Percentiles rank a stretch among this genome's conserved stretches.
These are phyloP conservation scores for Cutaneotrichosporon arboriforme DNA, from an alignment of 1,284 basidiomycete species.

Conservation along the genomic window DNA sequence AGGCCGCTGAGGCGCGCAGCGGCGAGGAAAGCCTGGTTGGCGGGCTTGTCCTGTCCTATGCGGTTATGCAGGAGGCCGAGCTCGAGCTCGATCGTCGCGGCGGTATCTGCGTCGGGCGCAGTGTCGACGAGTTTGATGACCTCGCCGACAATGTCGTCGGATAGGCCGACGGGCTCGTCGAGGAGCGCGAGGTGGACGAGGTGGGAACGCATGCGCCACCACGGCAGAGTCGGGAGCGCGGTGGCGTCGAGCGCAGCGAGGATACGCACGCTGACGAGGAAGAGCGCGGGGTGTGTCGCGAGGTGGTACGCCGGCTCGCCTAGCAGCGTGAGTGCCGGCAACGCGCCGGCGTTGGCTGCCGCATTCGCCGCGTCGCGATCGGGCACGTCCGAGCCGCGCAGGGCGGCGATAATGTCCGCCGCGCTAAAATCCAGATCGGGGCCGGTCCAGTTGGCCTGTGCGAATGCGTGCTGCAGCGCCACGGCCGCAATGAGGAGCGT, in stretches of 20 bases:
- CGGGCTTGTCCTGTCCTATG: constrained; percentile 64
- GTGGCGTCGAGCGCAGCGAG: constrained; percentile 54
- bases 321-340: constrained; percentile 70
- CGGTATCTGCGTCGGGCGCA: constrained; percentile 52
- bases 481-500: constrained; percentile 65
- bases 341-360: constrained; percentile 57
- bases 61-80: constrained; percentile 72
- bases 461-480: constrained; percentile 78
- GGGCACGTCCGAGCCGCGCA: constrained; percentile 26
- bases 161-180: constrained; percentile 72
- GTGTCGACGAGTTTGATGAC: constrained; percentile 53
- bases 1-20: constrained; percentile 74
- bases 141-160: constrained; percentile 52
- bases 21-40: constrained; percentile 70
- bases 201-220: constrained; percentile 76
- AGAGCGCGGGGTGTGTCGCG: constrained; percentile 61
- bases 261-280: constrained; percentile 70
- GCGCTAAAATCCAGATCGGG: constrained; percentile 66
- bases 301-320: constrained; percentile 98
- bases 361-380: constrained; percentile 47
- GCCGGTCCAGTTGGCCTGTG: constrained; percentile 96
- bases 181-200: constrained; percentile 76
- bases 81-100: constrained; percentile 69
- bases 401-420: constrained; percentile 52
- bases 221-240: constrained; percentile 53